Percentiles rank a stretch among this genome's conserved stretches.
phyloP scores from a whole-genome alignment of 805 yeast species.

The Saturnispora sanitii region DNA sequence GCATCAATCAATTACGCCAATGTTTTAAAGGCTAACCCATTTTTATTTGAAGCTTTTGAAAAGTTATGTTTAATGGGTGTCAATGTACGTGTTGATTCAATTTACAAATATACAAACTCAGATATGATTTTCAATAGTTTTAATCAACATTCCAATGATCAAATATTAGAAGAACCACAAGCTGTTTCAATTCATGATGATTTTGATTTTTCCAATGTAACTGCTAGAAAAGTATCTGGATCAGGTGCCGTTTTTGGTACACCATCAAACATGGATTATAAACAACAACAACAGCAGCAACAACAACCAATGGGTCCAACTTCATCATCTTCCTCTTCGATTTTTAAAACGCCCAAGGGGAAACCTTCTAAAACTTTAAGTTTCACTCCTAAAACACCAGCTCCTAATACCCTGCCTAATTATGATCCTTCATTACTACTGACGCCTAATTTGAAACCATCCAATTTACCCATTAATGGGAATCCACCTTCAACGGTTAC shows the following conservation, averaged over 20 bases:
- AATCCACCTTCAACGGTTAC: no score
- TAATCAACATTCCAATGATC: conserved; percentile 2
- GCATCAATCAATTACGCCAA: conserved; percentile 59
- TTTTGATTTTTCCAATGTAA: conserved; percentile 30
- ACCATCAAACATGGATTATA: not conserved
- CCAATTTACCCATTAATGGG: not conserved
- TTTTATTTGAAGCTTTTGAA: conserved; percentile 77
- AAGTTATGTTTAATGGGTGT: conserved; percentile 66
- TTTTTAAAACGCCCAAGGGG: conserved; percentile 16
- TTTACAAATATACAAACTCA: conserved; percentile 31
- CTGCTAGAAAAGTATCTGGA: conserved; percentile 8
- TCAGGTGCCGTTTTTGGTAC: conserved; percentile 8
- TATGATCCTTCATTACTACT: conserved; percentile 3
- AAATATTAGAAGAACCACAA: conserved; percentile 11
- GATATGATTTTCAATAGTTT: no score
- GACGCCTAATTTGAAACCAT: conserved; percentile 5
- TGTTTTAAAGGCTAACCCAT: conserved; percentile 68
- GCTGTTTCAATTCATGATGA: conserved; percentile 11
- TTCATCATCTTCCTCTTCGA: not conserved
- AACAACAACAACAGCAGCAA: not conserved
- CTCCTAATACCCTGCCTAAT: not conserved
- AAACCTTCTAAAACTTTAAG: conserved; percentile 14
- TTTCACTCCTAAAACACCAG: conserved; percentile 9
- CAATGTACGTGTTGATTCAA: conserved; percentile 47
- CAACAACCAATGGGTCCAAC: not conserved